Evolutionary conservation across 805 yeast genomes (phyloP), one percentile per base, ranked within the genome.

Genomic region (Lipomyces lipofer): DNA sequence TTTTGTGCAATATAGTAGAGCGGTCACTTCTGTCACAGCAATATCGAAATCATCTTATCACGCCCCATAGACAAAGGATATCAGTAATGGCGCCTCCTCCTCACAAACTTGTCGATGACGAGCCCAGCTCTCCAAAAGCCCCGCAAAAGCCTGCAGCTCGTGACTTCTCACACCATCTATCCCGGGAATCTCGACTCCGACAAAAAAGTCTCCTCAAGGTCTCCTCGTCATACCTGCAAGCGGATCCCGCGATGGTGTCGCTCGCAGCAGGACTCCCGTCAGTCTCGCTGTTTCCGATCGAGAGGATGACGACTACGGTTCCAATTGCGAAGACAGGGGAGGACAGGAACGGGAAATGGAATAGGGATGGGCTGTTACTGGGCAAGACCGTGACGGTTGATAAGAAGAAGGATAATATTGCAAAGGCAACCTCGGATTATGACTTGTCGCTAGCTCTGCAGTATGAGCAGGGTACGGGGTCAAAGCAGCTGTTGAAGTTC

Each of bases 261-360:
- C 79, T 92, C 50, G 98, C 97, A 47, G 99, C 98, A 64, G 99
- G 99, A 8, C 79, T 92, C 63, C 99, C 99, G 13, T 73, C 88
- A 69, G 74, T 96, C 22, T 90, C 85, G 60, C 85, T 88, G 71
- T 92, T 92, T 79, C 98, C 99, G 43, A 87, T 92, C 79, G 88
- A 89, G 64, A 81, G 82, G 62, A 68, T 92, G 51, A 69, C 77
- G 15, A 84, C 86, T n/a, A 81, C 80, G 50, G 55, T 60, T 9
- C 47, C 43, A 10, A 63, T 53, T 43, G 49, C 53, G 12, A 44
- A 49, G 35, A 22, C 27, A 12, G 60, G 45, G 33, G 25, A 22
- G 21, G 36, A 28, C 27, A 38, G 60, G 2, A 94, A 96, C 51
- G 77, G 82, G 10, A 85, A 90, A 24, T 94, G 96, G 3, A 89